Evolutionary conservation across 192 early-diverging fungal species (phyloP), one percentile per base, ranked within the genome.

Genomic region (Mortierella hygrophila): DNA sequence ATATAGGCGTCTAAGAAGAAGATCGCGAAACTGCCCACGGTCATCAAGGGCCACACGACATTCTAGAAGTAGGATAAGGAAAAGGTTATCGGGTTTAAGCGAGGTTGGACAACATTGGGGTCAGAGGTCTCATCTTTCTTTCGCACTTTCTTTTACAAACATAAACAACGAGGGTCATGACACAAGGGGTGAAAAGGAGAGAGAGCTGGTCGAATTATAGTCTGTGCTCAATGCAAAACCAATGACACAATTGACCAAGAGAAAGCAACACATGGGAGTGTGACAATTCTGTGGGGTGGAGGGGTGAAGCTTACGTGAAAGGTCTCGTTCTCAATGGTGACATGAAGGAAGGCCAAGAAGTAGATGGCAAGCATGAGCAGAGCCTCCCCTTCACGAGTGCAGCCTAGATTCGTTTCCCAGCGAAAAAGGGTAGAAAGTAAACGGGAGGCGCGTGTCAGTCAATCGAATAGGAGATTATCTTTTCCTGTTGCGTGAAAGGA

Each of bases 261-360:
- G 11, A n/a, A 60, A 26, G n/a, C n/a, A 26, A 26, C n/a, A 60
- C 10, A 26, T 65, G 26, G 15, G n/a, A 3, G n/a, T 16, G 60
- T 65, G 60, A 41, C 26, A 75, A 41, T 32, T 37, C 7, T 29
- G 37, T n/a, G 32, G 15, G 9, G 40, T 15, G 21, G 18, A 13
- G 21, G 35, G 11, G 5, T 40, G 16, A 18, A 49, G 60, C 83
- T 76, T 80, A 80, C 83, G 32, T 85, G 83, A 46, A 85, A 85
- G 40, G 75, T 80, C 40, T 80, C 83, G 70, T 85, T 85, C 70
- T 80, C 83, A 63, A 85, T 74, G 23, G 83, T 85, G 70, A 85
- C 83, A 77, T 85, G 83, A 32, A 85, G 75, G 60, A 85, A 85
- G 20, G 83, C 83, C 78, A 85, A 74, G 68, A 85, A 85, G 75